A percentile compares a stretch with the other conserved stretches of the same genome.
Evolutionary conservation across 345 rosid genomes (phyloP).

Genomic region (Turnera subulata): DNA sequence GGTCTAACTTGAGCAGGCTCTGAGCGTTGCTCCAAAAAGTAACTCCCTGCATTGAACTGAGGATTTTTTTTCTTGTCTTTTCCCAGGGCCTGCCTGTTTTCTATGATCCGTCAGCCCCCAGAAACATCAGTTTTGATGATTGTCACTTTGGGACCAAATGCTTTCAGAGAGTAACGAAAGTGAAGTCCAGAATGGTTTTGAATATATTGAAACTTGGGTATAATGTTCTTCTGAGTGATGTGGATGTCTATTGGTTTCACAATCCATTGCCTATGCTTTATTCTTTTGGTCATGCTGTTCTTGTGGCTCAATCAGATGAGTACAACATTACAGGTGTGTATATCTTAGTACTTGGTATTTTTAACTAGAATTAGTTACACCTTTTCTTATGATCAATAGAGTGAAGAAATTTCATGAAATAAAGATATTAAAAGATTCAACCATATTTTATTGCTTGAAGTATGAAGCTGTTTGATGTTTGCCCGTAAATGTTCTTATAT

Average conservation of each 20-base stretch:
- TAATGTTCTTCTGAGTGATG: constrained; percentile 84
- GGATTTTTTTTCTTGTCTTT: constrained; percentile 13
- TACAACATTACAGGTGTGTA: constrained; percentile 61
- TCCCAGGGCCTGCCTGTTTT: constrained; percentile 83
- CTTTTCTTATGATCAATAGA: too few relatives aligned
- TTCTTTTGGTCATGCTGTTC: constrained; percentile 69
- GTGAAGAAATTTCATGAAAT: too few relatives aligned
- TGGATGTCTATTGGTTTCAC: constrained; percentile 85
- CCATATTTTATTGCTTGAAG: neutral
- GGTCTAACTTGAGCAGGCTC: too few relatives aligned
- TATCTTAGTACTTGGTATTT: neutral
- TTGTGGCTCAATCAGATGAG: constrained; percentile 81
- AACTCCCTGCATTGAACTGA: too few relatives aligned
- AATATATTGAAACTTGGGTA: constrained; percentile 81
- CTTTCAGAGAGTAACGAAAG: constrained; percentile 89
- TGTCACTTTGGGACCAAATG: constrained; percentile 93
- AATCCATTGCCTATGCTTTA: constrained; percentile 67
- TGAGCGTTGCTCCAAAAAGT: too few relatives aligned
- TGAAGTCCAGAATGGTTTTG: constrained; percentile 79
- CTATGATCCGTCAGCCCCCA: constrained; percentile 63
- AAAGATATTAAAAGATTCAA: too few relatives aligned
- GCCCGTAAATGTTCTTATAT: too few relatives aligned
- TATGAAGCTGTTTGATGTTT: constrained; percentile 3
- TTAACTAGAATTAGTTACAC: too few relatives aligned
- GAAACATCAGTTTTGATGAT: constrained; percentile 75